Evolutionary conservation across 192 early-diverging fungal genomes (phyloP).

Genomic region (Chytriomyces hyalinus): DNA sequence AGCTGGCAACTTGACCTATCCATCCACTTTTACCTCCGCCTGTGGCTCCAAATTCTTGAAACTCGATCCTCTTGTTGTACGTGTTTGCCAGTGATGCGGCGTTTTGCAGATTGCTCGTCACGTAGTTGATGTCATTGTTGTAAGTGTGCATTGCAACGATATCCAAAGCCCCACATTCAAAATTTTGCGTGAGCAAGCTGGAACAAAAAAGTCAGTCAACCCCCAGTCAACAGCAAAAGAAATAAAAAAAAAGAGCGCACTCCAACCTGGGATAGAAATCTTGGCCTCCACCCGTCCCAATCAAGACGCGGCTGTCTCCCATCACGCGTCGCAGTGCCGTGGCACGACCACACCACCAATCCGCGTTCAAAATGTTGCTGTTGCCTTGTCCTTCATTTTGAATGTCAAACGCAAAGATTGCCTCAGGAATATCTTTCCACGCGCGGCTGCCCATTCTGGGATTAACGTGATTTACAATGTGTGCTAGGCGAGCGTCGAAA

Average conservation of each 20-base stretch:
- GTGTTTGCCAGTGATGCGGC: background rate
- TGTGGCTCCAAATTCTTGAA: slow-evolving; percentile 27
- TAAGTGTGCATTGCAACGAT: slow-evolving; percentile 34
- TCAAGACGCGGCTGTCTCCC: background rate
- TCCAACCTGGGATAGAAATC: slow-evolving; percentile 9
- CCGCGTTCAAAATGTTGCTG: slow-evolving; percentile 28
- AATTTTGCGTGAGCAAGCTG: slow-evolving; percentile 15
- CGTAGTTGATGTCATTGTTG: background rate
- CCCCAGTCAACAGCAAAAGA: background rate
- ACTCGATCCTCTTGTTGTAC: background rate
- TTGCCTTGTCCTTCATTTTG: slow-evolving; percentile 37
- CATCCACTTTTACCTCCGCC: background rate
- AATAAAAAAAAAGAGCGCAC: background rate
- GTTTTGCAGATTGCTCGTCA: slow-evolving; percentile 5
- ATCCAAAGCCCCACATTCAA: slow-evolving; percentile 22
- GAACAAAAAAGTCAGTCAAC: background rate
- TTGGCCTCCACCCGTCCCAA: slow-evolving; percentile 37
- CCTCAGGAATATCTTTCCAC: slow-evolving; percentile 36
- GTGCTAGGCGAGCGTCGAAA: slow-evolving; percentile 27
- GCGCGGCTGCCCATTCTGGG: slow-evolving; percentile 23
- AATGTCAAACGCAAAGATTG: slow-evolving; percentile 32
- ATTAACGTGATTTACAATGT: slow-evolving; percentile 37
- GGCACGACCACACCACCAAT: slow-evolving; percentile 38
- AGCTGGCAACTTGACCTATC: slow-evolving; percentile 14
- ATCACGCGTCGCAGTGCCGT: slow-evolving; percentile 7